Conservation (phyloP, 352 stramenopile species). For the Phytophthora multivora region DNA sequence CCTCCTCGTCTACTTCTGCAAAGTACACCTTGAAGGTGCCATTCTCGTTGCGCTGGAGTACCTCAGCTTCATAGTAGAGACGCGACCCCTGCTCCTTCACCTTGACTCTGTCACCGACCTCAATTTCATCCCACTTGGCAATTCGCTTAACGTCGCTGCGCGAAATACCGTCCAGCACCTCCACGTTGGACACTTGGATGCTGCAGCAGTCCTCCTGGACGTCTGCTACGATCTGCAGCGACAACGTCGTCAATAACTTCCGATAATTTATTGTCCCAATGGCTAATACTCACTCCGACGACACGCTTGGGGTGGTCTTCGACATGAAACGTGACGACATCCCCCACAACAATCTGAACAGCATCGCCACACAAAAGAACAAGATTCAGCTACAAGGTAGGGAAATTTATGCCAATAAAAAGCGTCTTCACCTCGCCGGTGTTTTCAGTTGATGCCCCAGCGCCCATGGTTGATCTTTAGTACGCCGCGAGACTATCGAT, state of each 20-base stretch:
- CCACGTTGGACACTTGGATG: slow-evolving; percentile 57
- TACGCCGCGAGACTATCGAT: no score
- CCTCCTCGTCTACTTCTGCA: slow-evolving; percentile 53
- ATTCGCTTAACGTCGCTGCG: slow-evolving; percentile 58
- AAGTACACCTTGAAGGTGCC: slow-evolving; percentile 75
- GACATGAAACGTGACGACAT: slow-evolving; percentile 62
- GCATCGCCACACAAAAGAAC: neutral
- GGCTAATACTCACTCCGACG: slow-evolving; percentile 45
- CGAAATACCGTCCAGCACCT: slow-evolving; percentile 48
- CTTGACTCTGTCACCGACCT: slow-evolving; percentile 66
- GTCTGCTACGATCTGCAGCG: slow-evolving; percentile 48
- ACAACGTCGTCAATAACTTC: slow-evolving; percentile 1
- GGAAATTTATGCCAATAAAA: no score
- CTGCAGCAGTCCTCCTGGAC: slow-evolving; percentile 51
- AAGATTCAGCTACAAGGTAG: no score
- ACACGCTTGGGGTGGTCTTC: slow-evolving; percentile 55
- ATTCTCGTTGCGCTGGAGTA: slow-evolving; percentile 49
- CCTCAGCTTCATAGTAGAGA: slow-evolving; percentile 69
- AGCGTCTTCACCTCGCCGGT: slow-evolving; percentile 29
- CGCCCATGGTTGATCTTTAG: slow-evolving; percentile 36
- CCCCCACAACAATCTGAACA: slow-evolving; percentile 59
- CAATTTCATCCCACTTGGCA: slow-evolving; percentile 68
- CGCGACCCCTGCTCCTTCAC: slow-evolving; percentile 63
- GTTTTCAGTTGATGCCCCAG: slow-evolving; percentile 39
- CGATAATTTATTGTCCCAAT: neutral